Conservation (phyloP, 75 land plant genomes). For the Gnetum montanum region DNA sequence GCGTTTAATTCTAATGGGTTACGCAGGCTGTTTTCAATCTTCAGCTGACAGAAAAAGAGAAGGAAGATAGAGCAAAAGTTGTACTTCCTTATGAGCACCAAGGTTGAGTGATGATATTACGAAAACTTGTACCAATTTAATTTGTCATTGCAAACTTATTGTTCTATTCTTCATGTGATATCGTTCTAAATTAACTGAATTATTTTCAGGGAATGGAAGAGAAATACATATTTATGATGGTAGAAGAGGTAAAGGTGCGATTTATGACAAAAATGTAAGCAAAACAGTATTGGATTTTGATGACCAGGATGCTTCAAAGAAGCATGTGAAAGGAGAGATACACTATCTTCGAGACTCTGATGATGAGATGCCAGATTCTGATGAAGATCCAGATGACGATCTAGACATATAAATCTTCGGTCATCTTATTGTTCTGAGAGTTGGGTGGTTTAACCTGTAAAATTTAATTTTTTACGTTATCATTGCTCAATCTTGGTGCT, state of each 20-base stretch:
- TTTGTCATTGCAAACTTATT: not conserved
- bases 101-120: conserved; percentile 24
- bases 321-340: conserved; percentile 78
- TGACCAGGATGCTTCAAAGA: too few relatives aligned
- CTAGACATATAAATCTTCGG: conserved; percentile 47
- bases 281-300: too few relatives aligned
- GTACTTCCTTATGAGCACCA: conserved; percentile 87
- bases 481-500: too few relatives aligned
- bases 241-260: conserved; percentile 12
- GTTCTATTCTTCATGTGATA: not conserved
- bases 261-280: too few relatives aligned
- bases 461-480: too few relatives aligned
- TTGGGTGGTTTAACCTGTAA: too few relatives aligned
- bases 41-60: conserved; percentile 61
- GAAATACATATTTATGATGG: conserved; percentile 81
- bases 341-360: conserved; percentile 91
- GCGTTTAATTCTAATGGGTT: not conserved
- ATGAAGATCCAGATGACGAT: conserved; percentile 98
- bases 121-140: not conserved
- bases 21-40: conserved; percentile 74
- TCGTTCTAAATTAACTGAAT: not conserved
- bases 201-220: conserved; percentile 48
- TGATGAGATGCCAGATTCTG: conserved; percentile 88
- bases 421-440: not conserved
- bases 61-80: conserved; percentile 54